These are phyloP conservation scores for Aspergillus uvarum DNA, from an alignment of 2,329 filamentous ascomycete genomes.

Conservation along the genomic window DNA sequence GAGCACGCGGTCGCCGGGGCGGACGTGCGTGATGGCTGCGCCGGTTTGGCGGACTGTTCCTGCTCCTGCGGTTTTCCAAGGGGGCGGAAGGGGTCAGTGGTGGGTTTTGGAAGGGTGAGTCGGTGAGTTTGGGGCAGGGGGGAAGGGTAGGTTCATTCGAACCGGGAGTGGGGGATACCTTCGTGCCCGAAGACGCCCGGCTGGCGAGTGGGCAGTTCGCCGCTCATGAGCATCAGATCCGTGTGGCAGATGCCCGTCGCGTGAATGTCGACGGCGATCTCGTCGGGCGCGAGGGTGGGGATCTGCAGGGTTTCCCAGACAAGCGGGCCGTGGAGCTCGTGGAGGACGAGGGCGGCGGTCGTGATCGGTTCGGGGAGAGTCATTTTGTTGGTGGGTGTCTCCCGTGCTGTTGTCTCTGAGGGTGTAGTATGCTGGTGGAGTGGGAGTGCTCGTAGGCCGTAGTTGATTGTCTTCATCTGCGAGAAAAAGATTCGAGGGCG, in stretches of 20 bases:
- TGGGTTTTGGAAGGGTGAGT: not conserved
- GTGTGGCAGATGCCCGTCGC: constrained; percentile 39
- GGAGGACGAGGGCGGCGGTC: no score
- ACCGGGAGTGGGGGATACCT: constrained; percentile 11
- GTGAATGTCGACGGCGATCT: constrained; percentile 35
- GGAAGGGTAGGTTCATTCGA: not conserved
- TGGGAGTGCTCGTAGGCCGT: no score
- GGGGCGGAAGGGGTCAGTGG: no score
- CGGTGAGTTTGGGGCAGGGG: not conserved
- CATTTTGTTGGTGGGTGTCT: no score
- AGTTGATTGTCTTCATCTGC: no score
- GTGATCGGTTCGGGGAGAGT: no score
- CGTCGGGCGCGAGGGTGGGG: constrained; percentile 13
- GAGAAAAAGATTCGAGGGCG: no score
- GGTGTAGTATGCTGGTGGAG: no score
- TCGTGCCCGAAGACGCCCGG: constrained; percentile 23
- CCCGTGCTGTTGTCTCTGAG: no score
- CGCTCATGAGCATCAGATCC: constrained; percentile 31
- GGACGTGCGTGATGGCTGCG: constrained; percentile 41
- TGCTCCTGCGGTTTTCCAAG: constrained; percentile 37
- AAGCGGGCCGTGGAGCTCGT: constrained; percentile 1
- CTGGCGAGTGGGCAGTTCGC: constrained; percentile 14
- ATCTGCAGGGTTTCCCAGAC: constrained; percentile 7
- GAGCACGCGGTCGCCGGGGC: constrained; percentile 47
- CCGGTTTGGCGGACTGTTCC: constrained; percentile 52